Conservation (phyloP, 2,329 filamentous ascomycete species). For the Drechslerella coelobrocha region DNA sequence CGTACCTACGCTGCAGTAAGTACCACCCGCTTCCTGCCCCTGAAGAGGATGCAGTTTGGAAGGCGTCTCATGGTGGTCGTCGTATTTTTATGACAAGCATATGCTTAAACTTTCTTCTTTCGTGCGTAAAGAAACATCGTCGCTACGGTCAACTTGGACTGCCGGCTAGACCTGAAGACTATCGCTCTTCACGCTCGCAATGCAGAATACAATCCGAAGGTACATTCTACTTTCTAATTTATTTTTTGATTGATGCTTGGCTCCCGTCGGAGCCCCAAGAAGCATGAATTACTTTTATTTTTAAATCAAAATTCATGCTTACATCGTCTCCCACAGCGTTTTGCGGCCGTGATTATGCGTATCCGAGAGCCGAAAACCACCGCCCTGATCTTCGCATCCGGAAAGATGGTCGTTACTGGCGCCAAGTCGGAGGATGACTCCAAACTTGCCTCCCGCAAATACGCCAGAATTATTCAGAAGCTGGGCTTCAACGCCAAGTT, state of each 20-base stretch:
- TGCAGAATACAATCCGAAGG: conserved; percentile 98
- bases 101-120: conserved; percentile 61
- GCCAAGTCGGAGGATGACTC: conserved; percentile 98
- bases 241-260: conserved; percentile 58
- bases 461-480: conserved; percentile 99
- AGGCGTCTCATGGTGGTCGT: conserved; percentile 34
- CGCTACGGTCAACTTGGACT: conserved; percentile 97
- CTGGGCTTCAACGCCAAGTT: conserved; percentile 99
- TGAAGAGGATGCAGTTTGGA: conserved; percentile 54
- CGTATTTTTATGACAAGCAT: conserved; percentile 56
- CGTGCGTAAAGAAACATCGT: conserved; percentile 85
- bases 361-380: conserved; percentile 99
- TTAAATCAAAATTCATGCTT: conserved; percentile 56
- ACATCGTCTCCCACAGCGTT: conserved; percentile 70
- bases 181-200: conserved; percentile 98
- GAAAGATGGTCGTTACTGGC: conserved; percentile 99
- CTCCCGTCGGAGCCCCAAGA: conserved; percentile 50
- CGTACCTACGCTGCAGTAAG: conserved; percentile 95
- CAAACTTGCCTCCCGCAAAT: conserved; percentile 95
- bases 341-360: conserved; percentile 98
- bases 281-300: conserved; percentile 51
- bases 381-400: conserved; percentile 94
- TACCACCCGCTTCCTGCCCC: conserved; percentile 58
- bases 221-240: conserved; percentile 61
- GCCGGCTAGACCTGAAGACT: conserved; percentile 96